Conservation (phyloP, 2,329 filamentous ascomycete species). For the Thyridium curvatum region DNA sequence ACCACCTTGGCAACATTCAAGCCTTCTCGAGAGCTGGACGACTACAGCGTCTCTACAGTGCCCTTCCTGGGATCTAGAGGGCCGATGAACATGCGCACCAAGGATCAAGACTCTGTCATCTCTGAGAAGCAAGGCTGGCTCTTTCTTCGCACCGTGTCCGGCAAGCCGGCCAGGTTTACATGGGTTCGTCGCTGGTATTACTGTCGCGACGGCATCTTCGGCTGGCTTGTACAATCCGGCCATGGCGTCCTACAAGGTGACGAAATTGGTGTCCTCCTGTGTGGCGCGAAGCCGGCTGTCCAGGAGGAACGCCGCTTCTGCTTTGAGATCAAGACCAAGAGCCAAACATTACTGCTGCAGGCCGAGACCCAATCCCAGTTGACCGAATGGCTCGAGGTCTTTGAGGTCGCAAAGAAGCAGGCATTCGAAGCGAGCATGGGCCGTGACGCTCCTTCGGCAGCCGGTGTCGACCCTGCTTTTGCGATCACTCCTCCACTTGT, state of each 20-base stretch:
- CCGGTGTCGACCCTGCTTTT: constrained; percentile 69
- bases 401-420: constrained; percentile 89
- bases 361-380: constrained; percentile 88
- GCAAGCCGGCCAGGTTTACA: constrained; percentile 82
- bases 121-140: constrained; percentile 93
- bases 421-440: constrained; percentile 71
- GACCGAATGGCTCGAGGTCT: constrained; percentile 90
- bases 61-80: constrained; percentile 72
- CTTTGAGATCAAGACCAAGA: constrained; percentile 98
- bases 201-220: constrained; percentile 91
- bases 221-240: constrained; percentile 79
- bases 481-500: constrained; percentile 83
- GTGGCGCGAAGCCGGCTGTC: constrained; percentile 84
- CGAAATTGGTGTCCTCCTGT: constrained; percentile 89
- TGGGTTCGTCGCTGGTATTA: constrained; percentile 96
- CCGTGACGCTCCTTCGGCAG: constrained; percentile 38
- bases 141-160: constrained; percentile 72
- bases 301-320: constrained; percentile 93
- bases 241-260: constrained; percentile 93
- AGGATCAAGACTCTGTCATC: constrained; percentile 41
- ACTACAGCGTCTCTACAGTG: constrained; percentile 85
- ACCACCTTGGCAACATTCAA: constrained; percentile 62
- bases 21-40: constrained; percentile 86
- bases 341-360: constrained; percentile 80
- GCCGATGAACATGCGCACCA: constrained; percentile 56